These are phyloP conservation scores for Sporothrix humicola DNA, from an alignment of 2,329 filamentous ascomycete genomes.

Conservation along the genomic window DNA sequence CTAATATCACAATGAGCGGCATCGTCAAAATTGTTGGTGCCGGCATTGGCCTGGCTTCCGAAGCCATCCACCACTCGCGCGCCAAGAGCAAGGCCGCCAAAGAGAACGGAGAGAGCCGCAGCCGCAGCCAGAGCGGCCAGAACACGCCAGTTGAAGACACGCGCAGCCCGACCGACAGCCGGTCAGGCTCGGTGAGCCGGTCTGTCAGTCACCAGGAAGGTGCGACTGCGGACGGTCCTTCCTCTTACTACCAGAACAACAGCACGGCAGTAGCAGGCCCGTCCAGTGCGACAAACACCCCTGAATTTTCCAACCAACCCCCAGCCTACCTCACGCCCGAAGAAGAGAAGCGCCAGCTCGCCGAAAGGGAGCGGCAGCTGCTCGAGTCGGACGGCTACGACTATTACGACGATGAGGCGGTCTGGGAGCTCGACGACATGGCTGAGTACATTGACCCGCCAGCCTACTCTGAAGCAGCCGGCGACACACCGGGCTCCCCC, in stretches of 20 bases:
- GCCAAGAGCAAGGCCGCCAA: constrained; percentile 28
- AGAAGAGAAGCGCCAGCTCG: constrained; percentile 20
- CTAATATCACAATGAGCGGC: constrained; percentile 12
- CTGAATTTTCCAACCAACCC: background rate
- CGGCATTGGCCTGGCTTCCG: constrained; percentile 38
- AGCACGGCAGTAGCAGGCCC: background rate
- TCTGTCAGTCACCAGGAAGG: background rate
- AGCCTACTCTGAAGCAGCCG: constrained; percentile 32
- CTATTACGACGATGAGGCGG: constrained; percentile 39
- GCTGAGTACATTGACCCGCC: constrained; percentile 35
- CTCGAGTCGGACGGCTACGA: constrained; percentile 3
- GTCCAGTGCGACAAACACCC: background rate
- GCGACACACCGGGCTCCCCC: background rate
- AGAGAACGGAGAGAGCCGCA: constrained; percentile 3
- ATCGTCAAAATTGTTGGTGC: constrained; percentile 30
- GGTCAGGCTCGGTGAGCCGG: background rate
- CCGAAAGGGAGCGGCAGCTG: constrained; percentile 11
- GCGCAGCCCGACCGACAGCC: constrained; percentile 8
- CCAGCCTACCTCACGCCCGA: constrained; percentile 23
- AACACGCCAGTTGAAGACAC: background rate
- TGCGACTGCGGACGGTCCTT: background rate
- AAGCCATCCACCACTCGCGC: constrained; percentile 39
- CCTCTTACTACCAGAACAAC: background rate
- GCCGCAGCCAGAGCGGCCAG: constrained; percentile 20
- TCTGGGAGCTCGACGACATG: constrained; percentile 42